phyloP scores from a whole-genome alignment of 1,284 basidiomycete species.

The Rhizoctonia solani region DNA sequence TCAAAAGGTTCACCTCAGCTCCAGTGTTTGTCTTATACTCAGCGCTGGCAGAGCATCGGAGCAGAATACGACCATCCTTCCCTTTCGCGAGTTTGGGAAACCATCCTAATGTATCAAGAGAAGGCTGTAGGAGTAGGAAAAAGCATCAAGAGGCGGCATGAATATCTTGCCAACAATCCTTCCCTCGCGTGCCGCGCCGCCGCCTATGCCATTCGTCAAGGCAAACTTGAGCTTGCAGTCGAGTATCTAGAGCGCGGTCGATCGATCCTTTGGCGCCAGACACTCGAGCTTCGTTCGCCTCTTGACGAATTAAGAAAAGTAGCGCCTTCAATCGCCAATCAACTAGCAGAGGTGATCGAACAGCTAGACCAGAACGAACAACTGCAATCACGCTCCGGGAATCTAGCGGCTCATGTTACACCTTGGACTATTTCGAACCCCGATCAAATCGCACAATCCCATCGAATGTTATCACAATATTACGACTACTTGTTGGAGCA shows the following conservation, averaged over 20 bases:
- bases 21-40: conserved; percentile 4
- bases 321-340: conserved; percentile 8
- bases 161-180: conserved; percentile 15
- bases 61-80: neutral
- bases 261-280: conserved; percentile 29
- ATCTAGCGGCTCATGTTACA: neutral
- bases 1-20: conserved; percentile 5
- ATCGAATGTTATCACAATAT: conserved; percentile 6
- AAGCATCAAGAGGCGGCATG: conserved; percentile 6
- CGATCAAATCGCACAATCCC: conserved; percentile 6
- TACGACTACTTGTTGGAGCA: conserved; percentile 27
- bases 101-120: conserved; percentile 5
- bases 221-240: conserved; percentile 18
- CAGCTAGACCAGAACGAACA: neutral
- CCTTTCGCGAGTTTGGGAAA: neutral
- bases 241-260: conserved; percentile 33
- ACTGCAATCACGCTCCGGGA: neutral
- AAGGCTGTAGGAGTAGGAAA: conserved; percentile 1
- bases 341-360: conserved; percentile 19
- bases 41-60: conserved; percentile 16
- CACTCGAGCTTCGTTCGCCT: conserved; percentile 14
- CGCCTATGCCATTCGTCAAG: conserved; percentile 21
- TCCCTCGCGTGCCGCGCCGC: conserved; percentile 24
- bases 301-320: neutral
- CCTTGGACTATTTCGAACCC: neutral